Evolutionary conservation across 2,329 filamentous ascomycete species (phyloP), one percentile per base, ranked within the genome.

Genomic region (Sphaerulina vaccinii): DNA sequence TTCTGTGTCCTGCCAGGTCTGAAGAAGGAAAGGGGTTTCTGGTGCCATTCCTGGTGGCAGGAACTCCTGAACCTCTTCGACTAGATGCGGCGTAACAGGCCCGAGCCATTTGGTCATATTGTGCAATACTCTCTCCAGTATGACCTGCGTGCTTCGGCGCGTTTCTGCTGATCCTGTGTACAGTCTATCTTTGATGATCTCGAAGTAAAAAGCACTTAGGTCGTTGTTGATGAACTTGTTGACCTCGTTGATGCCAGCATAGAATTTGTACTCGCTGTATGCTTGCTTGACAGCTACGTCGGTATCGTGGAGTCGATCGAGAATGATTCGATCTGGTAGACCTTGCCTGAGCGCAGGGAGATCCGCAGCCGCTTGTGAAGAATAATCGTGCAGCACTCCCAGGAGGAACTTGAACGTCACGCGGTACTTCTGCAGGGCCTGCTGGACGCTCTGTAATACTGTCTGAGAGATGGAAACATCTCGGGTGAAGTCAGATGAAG

Each of bases 121-220:
- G 5, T 82, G 73, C 55, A 92, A 84, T 49, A 96, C 81, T 22
- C 78, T 68, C 40, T 75, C 76, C 6, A 85, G 70, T 1, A 81
- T 77, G 4, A 73, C 77, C 60, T 86, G 83, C 1, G 80, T 79
- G 18, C 75, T 74, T 21, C 74, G 65, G 46, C 83, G 75, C 40
- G 87, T 86, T 11, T 80, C 78, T 11, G 81, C 81, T 54, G 85
- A 81, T 23, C 87, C 88, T 39, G 91, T 93, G 74, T 99, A 99
- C 1, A 97, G 76, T 2, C 89, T 80, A 65, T 99, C 93, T 71
- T 99, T 99, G 62, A 91, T 78, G 0, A 88, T 84, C 70, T 99
- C 93, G 51, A 99, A 83, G 69, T 97, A 99, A 70, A 96, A 95
- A 0, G 92, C 86, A 0, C 90, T 96, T 19, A 99, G 79, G 60